Conservation (phyloP, 768 basidiomycete genomes). For the Podaxis mareebaensis region DNA sequence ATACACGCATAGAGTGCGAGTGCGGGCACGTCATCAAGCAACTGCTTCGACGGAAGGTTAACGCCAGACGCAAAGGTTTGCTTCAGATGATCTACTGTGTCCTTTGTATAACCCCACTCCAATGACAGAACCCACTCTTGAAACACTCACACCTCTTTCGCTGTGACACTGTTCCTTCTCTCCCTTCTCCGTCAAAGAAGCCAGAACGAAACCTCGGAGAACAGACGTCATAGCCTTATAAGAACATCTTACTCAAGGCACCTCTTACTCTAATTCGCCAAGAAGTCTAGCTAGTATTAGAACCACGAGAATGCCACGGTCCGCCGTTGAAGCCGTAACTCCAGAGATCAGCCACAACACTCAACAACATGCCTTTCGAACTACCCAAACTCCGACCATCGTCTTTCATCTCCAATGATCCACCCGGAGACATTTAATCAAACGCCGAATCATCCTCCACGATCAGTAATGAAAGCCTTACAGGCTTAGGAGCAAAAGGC, state of each 20-base stretch:
- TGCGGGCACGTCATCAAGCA: slow-evolving; percentile 3
- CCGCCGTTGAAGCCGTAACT: neutral
- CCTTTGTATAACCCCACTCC: neutral
- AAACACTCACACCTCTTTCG: neutral
- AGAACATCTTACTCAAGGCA: neutral
- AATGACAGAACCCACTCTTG: neutral
- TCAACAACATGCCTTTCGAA: slow-evolving; percentile 5
- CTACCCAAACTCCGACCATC: neutral
- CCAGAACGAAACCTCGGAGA: slow-evolving; percentile 3
- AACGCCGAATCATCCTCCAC: neutral
- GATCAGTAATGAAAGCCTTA: neutral
- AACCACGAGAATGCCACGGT: slow-evolving; percentile 11
- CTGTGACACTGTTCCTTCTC: neutral
- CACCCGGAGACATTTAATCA: neutral
- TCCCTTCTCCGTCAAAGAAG: neutral
- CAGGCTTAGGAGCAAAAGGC: neutral
- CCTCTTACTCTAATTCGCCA: neutral
- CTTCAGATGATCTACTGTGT: neutral
- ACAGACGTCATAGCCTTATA: neutral
- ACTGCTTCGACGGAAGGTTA: neutral
- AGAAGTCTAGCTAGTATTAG: neutral
- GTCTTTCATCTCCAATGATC: neutral
- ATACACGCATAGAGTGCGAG: slow-evolving; percentile 6
- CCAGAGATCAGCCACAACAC: neutral
- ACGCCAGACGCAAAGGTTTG: neutral